These are phyloP conservation scores for Naematelia aurantialba DNA, from an alignment of 768 basidiomycete species.

Conservation along the genomic window DNA sequence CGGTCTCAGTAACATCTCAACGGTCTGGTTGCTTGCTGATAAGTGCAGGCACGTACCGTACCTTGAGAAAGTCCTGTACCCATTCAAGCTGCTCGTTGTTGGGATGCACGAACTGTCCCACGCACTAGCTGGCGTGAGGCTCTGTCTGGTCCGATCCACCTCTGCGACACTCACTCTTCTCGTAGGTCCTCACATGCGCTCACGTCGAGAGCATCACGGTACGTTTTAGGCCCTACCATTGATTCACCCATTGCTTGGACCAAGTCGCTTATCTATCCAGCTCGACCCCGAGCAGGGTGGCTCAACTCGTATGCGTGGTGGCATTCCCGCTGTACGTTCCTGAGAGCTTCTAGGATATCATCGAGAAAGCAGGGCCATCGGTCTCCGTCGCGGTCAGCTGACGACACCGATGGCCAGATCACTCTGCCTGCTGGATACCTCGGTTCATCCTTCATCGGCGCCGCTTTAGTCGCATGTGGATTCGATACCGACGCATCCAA, in stretches of 20 bases:
- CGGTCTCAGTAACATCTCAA: not conserved
- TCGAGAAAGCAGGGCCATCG: too few relatives aligned
- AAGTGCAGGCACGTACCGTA: conserved; percentile 29
- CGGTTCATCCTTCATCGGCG: conserved; percentile 48
- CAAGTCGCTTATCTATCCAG: conserved; percentile 10
- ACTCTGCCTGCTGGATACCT: conserved; percentile 50
- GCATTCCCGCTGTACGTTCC: conserved; percentile 47
- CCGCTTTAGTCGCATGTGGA: conserved; percentile 43
- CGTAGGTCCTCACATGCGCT: conserved; percentile 33
- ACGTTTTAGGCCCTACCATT: not conserved
- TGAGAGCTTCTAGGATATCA: too few relatives aligned
- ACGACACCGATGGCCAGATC: conserved; percentile 22
- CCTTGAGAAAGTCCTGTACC: conserved; percentile 46
- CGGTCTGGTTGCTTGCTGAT: not conserved
- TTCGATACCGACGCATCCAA: conserved; percentile 51
- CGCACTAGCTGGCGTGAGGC: conserved; percentile 47
- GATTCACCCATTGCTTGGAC: too few relatives aligned
- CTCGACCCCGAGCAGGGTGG: conserved; percentile 51
- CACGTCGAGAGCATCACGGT: conserved; percentile 36
- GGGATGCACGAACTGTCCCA: conserved; percentile 49
- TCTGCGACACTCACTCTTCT: not conserved
- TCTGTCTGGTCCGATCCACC: not conserved
- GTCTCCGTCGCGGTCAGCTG: not conserved
- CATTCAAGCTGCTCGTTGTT: conserved; percentile 50
- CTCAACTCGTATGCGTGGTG: conserved; percentile 50